These are phyloP conservation scores for Eremomyces bilateralis DNA, from an alignment of 495 filamentous ascomycete species.

Conservation along the genomic window DNA sequence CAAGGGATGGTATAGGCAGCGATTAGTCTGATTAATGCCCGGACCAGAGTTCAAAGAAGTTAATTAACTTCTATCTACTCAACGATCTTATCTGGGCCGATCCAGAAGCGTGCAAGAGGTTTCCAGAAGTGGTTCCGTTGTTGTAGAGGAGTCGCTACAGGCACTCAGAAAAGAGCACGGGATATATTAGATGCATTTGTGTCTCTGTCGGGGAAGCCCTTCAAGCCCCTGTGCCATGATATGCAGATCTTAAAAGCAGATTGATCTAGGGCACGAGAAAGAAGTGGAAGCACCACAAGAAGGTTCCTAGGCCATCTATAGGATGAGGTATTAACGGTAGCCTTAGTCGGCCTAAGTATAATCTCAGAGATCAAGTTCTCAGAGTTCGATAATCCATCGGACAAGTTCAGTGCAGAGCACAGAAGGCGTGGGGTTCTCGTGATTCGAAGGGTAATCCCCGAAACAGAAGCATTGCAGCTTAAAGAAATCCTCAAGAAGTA, in stretches of 20 bases:
- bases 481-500: slow-evolving; percentile 20
- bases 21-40: too few species aligned
- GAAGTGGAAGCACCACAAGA: slow-evolving; percentile 44
- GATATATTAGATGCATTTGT: slow-evolving; percentile 1
- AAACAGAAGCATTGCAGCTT: slow-evolving; percentile 16
- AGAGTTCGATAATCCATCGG: slow-evolving; percentile 13
- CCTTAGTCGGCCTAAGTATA: slow-evolving; percentile 18
- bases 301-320: slow-evolving; percentile 36
- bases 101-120: too few species aligned
- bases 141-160: background rate
- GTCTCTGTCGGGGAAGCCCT: background rate
- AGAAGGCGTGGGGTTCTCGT: slow-evolving; percentile 20
- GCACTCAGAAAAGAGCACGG: background rate
- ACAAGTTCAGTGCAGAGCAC: slow-evolving; percentile 13
- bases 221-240: slow-evolving; percentile 23
- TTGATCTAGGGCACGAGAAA: slow-evolving; percentile 42
- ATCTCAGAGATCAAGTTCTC: slow-evolving; percentile 20
- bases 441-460: slow-evolving; percentile 17
- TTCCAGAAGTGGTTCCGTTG: too few species aligned
- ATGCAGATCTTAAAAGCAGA: slow-evolving; percentile 47
- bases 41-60: too few species aligned
- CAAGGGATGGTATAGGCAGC: too few species aligned
- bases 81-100: too few species aligned
- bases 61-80: too few species aligned
- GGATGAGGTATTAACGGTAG: slow-evolving; percentile 29